These are phyloP conservation scores for Gossypium armourianum DNA, from an alignment of 441 rosid species.

Conservation along the genomic window DNA sequence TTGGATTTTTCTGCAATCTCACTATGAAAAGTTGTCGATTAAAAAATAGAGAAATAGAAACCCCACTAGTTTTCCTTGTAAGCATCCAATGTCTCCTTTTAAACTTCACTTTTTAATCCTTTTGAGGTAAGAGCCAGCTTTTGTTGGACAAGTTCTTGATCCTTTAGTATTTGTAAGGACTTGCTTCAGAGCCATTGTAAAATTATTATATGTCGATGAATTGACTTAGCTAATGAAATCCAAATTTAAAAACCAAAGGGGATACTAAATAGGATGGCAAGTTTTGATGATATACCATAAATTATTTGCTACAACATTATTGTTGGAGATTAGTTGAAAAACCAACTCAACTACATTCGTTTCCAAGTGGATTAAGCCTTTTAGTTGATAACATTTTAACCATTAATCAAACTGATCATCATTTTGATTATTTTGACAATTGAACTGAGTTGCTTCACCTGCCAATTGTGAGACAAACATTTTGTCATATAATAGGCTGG, in stretches of 20 bases:
- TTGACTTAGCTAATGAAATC: neutral
- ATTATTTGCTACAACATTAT: neutral
- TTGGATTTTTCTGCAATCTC: conserved; percentile 40
- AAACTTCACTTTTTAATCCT: conserved; percentile 11
- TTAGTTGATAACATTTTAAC: neutral
- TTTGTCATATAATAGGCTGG: neutral
- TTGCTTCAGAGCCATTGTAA: neutral
- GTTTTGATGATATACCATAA: neutral
- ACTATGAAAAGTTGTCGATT: conserved; percentile 24
- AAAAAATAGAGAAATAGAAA: conserved; percentile 33
- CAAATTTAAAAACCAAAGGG: neutral
- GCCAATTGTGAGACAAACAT: neutral
- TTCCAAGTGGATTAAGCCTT: neutral
- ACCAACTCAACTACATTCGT: neutral
- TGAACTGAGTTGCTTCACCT: neutral
- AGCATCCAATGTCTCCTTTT: conserved; percentile 47
- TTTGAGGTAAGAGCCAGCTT: conserved; percentile 30
- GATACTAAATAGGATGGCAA: neutral
- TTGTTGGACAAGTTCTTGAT: conserved; percentile 7
- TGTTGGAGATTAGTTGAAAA: conserved; percentile 1
- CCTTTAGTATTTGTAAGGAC: conserved; percentile 21
- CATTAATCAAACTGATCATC: neutral
- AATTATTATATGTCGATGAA: neutral
- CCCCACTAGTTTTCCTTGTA: conserved; percentile 31
- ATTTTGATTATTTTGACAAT: neutral